These are phyloP conservation scores for Phytophthora crassamura DNA, from an alignment of 352 stramenopile species.

Conservation along the genomic window DNA sequence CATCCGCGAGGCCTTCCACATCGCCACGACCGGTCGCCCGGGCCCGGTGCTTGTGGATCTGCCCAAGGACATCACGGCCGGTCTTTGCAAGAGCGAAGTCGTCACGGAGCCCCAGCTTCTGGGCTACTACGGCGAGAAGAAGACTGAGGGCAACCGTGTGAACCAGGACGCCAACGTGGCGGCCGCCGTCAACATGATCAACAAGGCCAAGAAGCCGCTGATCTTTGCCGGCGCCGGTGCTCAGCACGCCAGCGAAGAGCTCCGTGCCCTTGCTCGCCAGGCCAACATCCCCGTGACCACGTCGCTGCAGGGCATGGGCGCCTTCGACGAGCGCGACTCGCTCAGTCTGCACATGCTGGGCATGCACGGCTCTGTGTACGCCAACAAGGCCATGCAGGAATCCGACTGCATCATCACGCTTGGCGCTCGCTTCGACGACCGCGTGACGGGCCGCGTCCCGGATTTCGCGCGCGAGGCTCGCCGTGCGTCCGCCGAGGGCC, in stretches of 20 bases:
- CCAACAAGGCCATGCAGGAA: conserved; percentile 97
- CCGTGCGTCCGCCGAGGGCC: conserved; percentile 90
- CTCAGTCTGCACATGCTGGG: conserved; percentile 97
- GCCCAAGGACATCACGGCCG: conserved; percentile 94
- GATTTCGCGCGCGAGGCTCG: conserved; percentile 94
- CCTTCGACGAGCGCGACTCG: conserved; percentile 94
- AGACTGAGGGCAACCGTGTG: conserved; percentile 80
- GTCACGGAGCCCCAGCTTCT: conserved; percentile 80
- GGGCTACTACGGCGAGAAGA: conserved; percentile 88
- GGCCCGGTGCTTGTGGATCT: conserved; percentile 96
- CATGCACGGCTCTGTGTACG: conserved; percentile 97
- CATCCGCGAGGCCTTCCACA: conserved; percentile 96
- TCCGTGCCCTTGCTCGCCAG: conserved; percentile 91
- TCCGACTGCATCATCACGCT: conserved; percentile 95
- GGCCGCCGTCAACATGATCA: conserved; percentile 89
- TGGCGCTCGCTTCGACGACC: conserved; percentile 96
- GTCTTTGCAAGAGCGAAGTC: conserved; percentile 75
- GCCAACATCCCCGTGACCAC: conserved; percentile 96
- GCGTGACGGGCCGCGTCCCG: conserved; percentile 93
- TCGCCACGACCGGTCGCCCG: conserved; percentile 93
- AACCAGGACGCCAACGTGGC: conserved; percentile 83
- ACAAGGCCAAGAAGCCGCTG: conserved; percentile 94
- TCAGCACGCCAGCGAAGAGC: conserved; percentile 88
- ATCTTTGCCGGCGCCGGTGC: conserved; percentile 95
- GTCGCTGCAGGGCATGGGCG: conserved; percentile 93